A percentile compares a stretch with the other conserved stretches of the same genome.
phyloP scores from a whole-genome alignment of 75 land plant genomes.

The Selaginella tamariscina region DNA sequence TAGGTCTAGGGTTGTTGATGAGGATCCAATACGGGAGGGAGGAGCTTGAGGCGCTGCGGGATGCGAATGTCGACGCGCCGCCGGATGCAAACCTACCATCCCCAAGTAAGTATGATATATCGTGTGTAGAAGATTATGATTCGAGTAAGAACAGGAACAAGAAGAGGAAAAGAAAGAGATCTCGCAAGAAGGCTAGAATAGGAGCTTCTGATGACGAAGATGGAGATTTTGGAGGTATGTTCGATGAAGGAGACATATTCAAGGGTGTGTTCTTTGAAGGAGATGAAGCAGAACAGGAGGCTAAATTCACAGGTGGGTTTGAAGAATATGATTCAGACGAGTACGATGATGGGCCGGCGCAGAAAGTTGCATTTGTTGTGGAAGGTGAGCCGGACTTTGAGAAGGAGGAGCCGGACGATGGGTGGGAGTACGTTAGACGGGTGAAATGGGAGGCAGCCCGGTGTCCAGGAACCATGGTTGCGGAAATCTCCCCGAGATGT shows the following conservation, averaged over 20 bases:
- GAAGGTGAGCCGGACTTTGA: conserved; percentile 86
- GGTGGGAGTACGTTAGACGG: conserved; percentile 75
- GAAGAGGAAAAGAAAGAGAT: neutral
- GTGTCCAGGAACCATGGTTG: conserved; percentile 75
- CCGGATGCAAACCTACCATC: neutral
- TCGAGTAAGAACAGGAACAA: neutral
- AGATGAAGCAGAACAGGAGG: neutral
- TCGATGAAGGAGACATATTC: neutral
- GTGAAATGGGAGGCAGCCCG: conserved; percentile 92
- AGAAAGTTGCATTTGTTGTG: conserved; percentile 48
- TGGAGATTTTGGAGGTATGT: neutral
- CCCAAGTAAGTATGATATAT: too few relatives aligned
- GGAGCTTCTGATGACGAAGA: neutral
- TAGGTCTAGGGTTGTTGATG: neutral
- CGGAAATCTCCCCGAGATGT: conserved; percentile 34
- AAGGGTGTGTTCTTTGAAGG: neutral
- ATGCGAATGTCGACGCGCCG: neutral
- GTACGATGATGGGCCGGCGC: neutral
- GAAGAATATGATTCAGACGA: neutral
- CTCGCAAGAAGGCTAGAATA: neutral
- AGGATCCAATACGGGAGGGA: neutral
- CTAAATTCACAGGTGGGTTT: too few relatives aligned
- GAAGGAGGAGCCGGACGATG: conserved; percentile 82
- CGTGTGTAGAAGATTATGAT: too few relatives aligned
- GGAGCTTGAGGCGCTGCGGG: neutral